A percentile compares a stretch with the other conserved stretches of the same genome.
Evolutionary conservation across 2,329 filamentous ascomycete species (phyloP).

Genomic region (Monilinia fructicola): DNA sequence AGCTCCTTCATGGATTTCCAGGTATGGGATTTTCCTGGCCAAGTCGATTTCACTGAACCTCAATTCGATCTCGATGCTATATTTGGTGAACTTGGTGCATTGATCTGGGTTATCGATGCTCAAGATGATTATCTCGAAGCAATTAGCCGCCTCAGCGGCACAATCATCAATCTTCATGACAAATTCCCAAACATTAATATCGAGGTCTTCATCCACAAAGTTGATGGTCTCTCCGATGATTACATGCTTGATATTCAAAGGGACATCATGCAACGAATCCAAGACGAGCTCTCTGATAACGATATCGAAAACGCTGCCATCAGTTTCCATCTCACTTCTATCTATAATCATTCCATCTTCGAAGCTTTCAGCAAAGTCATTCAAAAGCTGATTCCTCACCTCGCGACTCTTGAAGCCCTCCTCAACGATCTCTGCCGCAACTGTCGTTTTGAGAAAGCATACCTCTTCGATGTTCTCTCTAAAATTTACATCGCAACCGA

Average conservation of each 20-base stretch:
- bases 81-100: constrained; percentile 87
- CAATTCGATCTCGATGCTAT: constrained; percentile 90
- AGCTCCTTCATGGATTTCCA: constrained; percentile 99
- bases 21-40: constrained; percentile 95
- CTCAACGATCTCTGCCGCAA: constrained; percentile 92
- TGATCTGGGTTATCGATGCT: constrained; percentile 98
- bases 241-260: constrained; percentile 95
- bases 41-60: constrained; percentile 88
- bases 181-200: constrained; percentile 93
- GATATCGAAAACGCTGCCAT: constrained; percentile 93
- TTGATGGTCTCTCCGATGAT: constrained; percentile 95
- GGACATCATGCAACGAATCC: constrained; percentile 93
- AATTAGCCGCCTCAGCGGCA: constrained; percentile 80
- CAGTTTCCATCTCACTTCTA: constrained; percentile 93
- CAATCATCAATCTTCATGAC: constrained; percentile 84
- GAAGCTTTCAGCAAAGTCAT: constrained; percentile 98
- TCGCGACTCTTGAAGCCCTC: constrained; percentile 89
- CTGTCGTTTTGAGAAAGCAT: constrained; percentile 95
- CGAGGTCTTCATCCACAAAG: constrained; percentile 98
- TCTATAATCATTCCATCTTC: constrained; percentile 98
- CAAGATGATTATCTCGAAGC: constrained; percentile 97
- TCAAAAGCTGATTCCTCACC: constrained; percentile 91
- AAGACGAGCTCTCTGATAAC: constrained; percentile 90
- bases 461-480: constrained; percentile 94
- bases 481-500: constrained; percentile 99